Evolutionary conservation across 108 stramenopile genomes (phyloP), one percentile per base, ranked within the genome.

Genomic region (Cyclotella cryptica): DNA sequence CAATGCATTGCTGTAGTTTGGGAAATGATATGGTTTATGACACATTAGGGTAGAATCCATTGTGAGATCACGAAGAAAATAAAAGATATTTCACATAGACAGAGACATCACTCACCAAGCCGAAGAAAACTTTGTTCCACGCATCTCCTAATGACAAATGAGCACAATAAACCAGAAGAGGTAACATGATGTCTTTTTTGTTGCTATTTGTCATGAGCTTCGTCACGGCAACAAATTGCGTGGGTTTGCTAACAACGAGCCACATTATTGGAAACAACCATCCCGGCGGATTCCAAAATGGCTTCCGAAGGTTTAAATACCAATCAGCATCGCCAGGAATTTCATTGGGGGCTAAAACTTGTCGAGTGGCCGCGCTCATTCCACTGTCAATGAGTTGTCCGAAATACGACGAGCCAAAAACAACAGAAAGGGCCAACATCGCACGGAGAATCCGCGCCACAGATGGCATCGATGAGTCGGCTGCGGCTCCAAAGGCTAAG

Each of bases 71-170:
- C 9, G 13, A 45, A 45, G 44, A 45, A 45, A 45, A 45, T 45
- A 45, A 45, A 13, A 45, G 13, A 12, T 45, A n/a, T n/a, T n/a
- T n/a, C n/a, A n/a, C 44, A 45, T 13, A 45, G 13, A 17, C n/a
- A n/a, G 2, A n/a, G 9, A 49, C n/a, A 24, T 55, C 24, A 55
- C 55, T 55, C 55, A 55, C 81, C 49, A 72, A 77, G 11, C 91
- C 91, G 81, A 92, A 92, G 76, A 90, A 92, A n/a, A 90, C 88
- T 65, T 88, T 83, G 72, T 89, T 92, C 86, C 89, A 88, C 39
- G 83, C 72, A 83, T 92, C 86, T 19, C 91, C 89, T 4, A 90
- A 74, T 3, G 89, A 59, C 55, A 92, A 80, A 71, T 88, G 89
- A 22, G 58, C 46, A 46, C 85, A 84, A 68, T 90, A 90, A 22